Conservation (phyloP, 2,329 filamentous ascomycete genomes). For the Myotisia sp. region DNA sequence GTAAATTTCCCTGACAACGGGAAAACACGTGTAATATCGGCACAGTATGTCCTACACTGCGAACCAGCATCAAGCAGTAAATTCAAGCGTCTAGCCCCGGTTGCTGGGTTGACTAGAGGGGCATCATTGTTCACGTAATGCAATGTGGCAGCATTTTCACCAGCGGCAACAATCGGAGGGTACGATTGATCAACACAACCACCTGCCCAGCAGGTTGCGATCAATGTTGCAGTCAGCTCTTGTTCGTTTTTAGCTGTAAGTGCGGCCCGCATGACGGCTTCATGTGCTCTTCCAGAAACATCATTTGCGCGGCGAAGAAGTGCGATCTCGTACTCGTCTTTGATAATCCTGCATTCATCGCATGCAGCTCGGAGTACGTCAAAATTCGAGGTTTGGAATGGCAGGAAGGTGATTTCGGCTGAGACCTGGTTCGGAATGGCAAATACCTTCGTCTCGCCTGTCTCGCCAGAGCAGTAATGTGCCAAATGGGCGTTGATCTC, state of each 20-base stretch:
- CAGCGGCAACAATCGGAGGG: slow-evolving; percentile 72
- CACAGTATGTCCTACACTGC: slow-evolving; percentile 74
- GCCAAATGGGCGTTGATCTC: slow-evolving; percentile 64
- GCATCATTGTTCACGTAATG: slow-evolving; percentile 78
- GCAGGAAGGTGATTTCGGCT: slow-evolving; percentile 54
- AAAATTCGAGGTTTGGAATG: slow-evolving; percentile 52
- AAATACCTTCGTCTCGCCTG: slow-evolving; percentile 46
- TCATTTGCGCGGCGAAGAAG: slow-evolving; percentile 68
- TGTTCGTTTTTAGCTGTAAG: slow-evolving; percentile 57
- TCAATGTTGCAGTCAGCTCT: slow-evolving; percentile 67
- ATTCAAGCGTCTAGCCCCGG: slow-evolving; percentile 42
- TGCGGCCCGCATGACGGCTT: slow-evolving; percentile 52
- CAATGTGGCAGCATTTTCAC: slow-evolving; percentile 66
- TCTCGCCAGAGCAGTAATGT: slow-evolving; percentile 27
- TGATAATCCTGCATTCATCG: slow-evolving; percentile 65
- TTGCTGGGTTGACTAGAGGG: slow-evolving; percentile 41
- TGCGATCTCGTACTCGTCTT: slow-evolving; percentile 71
- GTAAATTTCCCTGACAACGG: slow-evolving; percentile 60
- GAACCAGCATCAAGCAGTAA: slow-evolving; percentile 77
- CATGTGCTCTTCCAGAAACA: slow-evolving; percentile 65
- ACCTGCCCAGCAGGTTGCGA: slow-evolving; percentile 54
- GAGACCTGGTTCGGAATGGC: slow-evolving; percentile 69
- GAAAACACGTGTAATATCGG: slow-evolving; percentile 79
- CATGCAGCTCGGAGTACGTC: slow-evolving; percentile 53
- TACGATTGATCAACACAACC: slow-evolving; percentile 73